Evolutionary conservation across 2,329 filamentous ascomycete species (phyloP).

Genomic region (Celoporthe dispersa): DNA sequence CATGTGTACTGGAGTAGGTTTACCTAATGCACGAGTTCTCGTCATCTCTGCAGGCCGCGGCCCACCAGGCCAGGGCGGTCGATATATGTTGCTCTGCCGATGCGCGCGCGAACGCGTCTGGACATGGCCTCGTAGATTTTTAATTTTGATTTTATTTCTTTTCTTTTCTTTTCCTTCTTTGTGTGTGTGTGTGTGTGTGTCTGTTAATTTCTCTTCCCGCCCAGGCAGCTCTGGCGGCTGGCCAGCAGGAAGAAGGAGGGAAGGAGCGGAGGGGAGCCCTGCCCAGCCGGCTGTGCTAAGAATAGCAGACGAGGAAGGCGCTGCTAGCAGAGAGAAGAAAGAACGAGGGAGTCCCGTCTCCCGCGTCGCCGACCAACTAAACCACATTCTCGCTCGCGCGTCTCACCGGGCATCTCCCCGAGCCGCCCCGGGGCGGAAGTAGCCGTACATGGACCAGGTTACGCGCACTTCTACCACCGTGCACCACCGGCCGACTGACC

Average conservation of each 20-base stretch:
- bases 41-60: neutral
- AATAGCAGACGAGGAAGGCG: neutral
- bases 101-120: neutral
- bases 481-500: neutral
- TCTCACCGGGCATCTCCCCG: conserved; percentile 5
- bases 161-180: too few species aligned
- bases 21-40: neutral
- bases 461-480: neutral
- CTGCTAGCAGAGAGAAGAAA: neutral
- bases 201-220: too few species aligned
- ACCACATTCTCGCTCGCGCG: neutral
- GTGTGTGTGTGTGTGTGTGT: too few species aligned
- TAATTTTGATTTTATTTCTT: too few species aligned
- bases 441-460: conserved; percentile 4
- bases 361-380: conserved; percentile 11
- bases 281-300: neutral
- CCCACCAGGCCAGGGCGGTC: neutral
- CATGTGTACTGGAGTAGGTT: neutral
- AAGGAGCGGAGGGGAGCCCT: neutral
- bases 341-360: neutral
- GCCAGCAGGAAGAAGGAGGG: neutral
- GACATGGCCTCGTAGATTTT: neutral
- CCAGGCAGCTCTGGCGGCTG: neutral
- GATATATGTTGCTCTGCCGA: neutral
- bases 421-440: conserved; percentile 6